phyloP scores from a whole-genome alignment of 176 grass and related monocot genomes.

The Oryza meyeriana region DNA sequence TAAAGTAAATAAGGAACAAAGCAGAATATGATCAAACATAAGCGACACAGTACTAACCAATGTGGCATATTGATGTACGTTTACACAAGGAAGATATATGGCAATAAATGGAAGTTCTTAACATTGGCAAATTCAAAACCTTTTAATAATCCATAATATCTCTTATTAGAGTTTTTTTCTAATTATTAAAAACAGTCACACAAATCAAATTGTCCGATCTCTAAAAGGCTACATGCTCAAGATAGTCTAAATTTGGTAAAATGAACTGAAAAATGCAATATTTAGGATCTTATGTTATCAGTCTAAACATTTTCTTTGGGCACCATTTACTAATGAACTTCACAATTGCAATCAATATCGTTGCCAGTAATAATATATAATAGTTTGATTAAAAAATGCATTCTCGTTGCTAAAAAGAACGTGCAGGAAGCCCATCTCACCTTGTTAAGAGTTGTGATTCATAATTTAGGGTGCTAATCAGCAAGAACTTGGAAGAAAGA shows the following conservation, averaged over 20 bases:
- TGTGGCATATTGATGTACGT: not conserved
- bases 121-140: not conserved
- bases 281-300: not conserved
- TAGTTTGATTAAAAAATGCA: not conserved
- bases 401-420: not conserved
- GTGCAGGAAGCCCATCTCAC: not conserved
- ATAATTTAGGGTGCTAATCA: not conserved
- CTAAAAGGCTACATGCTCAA: not conserved
- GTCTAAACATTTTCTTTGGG: not conserved
- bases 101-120: not conserved
- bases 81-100: not conserved
- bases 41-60: not conserved
- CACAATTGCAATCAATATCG: not conserved
- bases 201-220: not conserved
- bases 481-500: not conserved
- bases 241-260: not conserved
- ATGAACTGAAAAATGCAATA: not conserved
- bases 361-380: not conserved
- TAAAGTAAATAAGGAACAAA: slow-evolving; percentile 24
- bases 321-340: not conserved
- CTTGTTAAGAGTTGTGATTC: not conserved
- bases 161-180: not conserved
- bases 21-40: not conserved
- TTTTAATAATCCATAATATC: not conserved
- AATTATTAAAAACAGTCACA: not conserved